Evolutionary conservation across 441 rosid genomes (phyloP).

Genomic region (Aquilaria agallochum): DNA sequence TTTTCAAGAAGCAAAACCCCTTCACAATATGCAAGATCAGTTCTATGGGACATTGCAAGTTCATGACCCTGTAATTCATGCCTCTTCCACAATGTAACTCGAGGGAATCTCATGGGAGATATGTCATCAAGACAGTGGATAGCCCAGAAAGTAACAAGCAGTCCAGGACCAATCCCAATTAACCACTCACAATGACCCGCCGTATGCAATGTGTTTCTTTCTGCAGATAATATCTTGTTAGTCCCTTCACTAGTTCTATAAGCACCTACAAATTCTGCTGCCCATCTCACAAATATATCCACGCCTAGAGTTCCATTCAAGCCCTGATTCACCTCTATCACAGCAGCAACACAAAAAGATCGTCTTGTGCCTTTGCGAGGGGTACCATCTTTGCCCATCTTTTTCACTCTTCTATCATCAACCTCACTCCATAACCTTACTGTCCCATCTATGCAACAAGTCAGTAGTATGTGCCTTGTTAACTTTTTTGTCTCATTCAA

Average conservation of each 20-base stretch:
- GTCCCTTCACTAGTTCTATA: constrained; percentile 40
- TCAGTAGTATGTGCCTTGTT: constrained; percentile 55
- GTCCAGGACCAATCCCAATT: constrained; percentile 86
- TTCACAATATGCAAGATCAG: constrained; percentile 29
- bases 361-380: constrained; percentile 24
- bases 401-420: constrained; percentile 60
- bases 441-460: constrained; percentile 92
- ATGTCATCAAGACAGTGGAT: constrained; percentile 88
- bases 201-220: constrained; percentile 33
- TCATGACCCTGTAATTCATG: constrained; percentile 45
- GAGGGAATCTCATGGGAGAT: constrained; percentile 81
- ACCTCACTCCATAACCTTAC: constrained; percentile 89
- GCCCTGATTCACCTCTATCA: constrained; percentile 71
- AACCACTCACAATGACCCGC: constrained; percentile 85
- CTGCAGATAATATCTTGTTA: constrained; percentile 32
- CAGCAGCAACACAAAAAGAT: constrained; percentile 67
- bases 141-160: constrained; percentile 71
- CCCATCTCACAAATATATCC: constrained; percentile 69
- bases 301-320: constrained; percentile 55
- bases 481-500: constrained; percentile 28
- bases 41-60: constrained; percentile 25
- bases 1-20: constrained; percentile 46
- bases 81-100: constrained; percentile 68
- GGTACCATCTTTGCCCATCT: constrained; percentile 40
- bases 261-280: constrained; percentile 50